Conservation (phyloP, 805 yeast genomes). For the Groenewaldozyma salmanticensis region DNA sequence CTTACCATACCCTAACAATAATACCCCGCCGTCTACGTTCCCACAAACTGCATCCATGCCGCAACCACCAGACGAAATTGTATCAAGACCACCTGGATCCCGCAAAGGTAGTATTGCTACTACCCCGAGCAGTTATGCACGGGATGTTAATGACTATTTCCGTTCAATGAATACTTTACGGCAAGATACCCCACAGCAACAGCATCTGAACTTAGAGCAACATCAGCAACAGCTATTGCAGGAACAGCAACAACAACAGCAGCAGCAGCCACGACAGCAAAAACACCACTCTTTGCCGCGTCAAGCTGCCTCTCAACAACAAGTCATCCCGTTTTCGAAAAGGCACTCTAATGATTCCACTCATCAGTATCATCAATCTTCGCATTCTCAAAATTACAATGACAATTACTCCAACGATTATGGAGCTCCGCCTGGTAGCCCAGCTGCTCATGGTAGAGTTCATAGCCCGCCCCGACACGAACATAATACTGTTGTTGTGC, state of each 20-base stretch:
- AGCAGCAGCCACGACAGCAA: constrained; percentile 1
- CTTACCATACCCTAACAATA: constrained; percentile 1
- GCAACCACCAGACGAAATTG: constrained; percentile 8
- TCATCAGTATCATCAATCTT: neutral
- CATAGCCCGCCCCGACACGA: neutral
- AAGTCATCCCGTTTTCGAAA: neutral
- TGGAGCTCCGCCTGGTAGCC: neutral
- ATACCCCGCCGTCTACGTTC: neutral
- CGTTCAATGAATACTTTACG: constrained; percentile 10
- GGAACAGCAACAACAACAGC: neutral
- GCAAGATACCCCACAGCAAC: neutral
- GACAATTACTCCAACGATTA: too few species aligned
- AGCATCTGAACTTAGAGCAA: neutral
- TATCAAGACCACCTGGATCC: constrained; percentile 13
- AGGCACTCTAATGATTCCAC: neutral
- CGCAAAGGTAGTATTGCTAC: constrained; percentile 14
- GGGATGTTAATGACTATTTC: constrained; percentile 25
- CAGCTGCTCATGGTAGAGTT: neutral
- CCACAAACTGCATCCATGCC: constrained; percentile 4
- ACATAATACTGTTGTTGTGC: neutral
- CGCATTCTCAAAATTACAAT: neutral
- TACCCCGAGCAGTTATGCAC: constrained; percentile 14
- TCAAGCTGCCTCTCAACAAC: too few species aligned
- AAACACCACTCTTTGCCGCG: too few species aligned
- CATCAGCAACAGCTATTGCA: neutral